Percentiles rank a stretch among this genome's conserved stretches.
Conservation (phyloP, 306 rosid species). For the Aeschynomene evenia region DNA sequence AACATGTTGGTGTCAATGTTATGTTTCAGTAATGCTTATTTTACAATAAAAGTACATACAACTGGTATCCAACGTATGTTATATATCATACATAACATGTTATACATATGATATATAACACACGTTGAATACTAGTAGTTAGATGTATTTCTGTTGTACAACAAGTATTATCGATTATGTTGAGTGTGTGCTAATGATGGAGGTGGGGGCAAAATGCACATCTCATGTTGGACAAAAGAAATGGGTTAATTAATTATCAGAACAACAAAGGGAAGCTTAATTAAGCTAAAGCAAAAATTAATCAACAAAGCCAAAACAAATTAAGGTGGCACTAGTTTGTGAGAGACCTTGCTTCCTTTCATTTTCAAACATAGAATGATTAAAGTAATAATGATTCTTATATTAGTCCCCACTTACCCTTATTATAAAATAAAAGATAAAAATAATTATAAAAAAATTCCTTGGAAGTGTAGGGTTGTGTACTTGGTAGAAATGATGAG, state of each 20-base stretch:
- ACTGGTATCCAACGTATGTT: no score
- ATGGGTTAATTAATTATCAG: constrained; percentile 15
- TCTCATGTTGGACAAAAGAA: constrained; percentile 24
- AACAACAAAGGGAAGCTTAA: constrained; percentile 12
- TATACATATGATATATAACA: no score
- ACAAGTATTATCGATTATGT: no score
- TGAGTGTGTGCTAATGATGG: constrained; percentile 32
- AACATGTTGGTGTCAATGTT: constrained; percentile 31
- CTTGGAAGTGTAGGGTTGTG: constrained; percentile 23
- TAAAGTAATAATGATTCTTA: constrained; percentile 54
- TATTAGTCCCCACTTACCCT: constrained; percentile 53
- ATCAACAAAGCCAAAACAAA: constrained; percentile 18
- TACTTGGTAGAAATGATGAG: constrained; percentile 38
- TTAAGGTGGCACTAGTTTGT: constrained; percentile 32
- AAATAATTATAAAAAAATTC: constrained; percentile 10
- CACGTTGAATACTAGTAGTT: no score
- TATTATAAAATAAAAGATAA: not conserved
- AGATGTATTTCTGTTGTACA: no score
- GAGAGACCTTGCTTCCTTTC: constrained; percentile 33
- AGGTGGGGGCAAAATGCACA: constrained; percentile 25
- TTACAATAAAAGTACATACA: no score
- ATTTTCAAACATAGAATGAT: constrained; percentile 63
- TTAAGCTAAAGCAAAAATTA: not conserved
- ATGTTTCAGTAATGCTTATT: no score
- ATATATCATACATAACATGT: no score